phyloP scores from a whole-genome alignment of 345 rosid genomes.

The Eucalyptus pumila region DNA sequence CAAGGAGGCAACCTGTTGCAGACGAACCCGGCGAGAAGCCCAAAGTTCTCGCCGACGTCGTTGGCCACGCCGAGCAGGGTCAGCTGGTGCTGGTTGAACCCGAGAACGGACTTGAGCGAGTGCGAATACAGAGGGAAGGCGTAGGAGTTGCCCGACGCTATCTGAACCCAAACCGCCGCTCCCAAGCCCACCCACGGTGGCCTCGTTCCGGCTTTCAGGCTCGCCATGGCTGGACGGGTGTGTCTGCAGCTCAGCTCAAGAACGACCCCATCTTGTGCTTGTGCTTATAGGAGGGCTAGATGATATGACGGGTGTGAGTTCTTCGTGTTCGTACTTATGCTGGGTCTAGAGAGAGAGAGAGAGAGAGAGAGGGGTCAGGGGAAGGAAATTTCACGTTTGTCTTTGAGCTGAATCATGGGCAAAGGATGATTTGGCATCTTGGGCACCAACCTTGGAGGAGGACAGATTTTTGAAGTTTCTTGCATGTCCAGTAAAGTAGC shows the following conservation, averaged over 20 bases:
- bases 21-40: conserved; percentile 51
- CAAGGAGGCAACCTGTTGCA: conserved; percentile 64
- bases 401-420: not conserved
- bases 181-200: conserved; percentile 76
- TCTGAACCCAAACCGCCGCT: conserved; percentile 58
- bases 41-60: conserved; percentile 63
- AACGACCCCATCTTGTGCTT: not conserved
- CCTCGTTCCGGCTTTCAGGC: conserved; percentile 44
- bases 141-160: conserved; percentile 57
- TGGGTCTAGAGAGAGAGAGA: not conserved
- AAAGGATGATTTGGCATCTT: not conserved
- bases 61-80: conserved; percentile 66
- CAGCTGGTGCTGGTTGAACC: conserved; percentile 56
- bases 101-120: conserved; percentile 56
- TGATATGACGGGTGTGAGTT: not conserved
- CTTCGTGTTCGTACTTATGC: not conserved
- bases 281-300: not conserved
- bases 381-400: not conserved
- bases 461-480: not conserved
- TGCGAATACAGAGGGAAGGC: conserved; percentile 65
- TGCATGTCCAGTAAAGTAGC: not conserved
- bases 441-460: not conserved
- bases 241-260: not conserved
- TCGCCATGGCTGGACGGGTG: not conserved
- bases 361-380: not conserved